Percentiles rank a stretch among this genome's conserved stretches.
These are phyloP conservation scores for Protostelium mycophagum DNA, from an alignment of 78 protist species.

Conservation along the genomic window DNA sequence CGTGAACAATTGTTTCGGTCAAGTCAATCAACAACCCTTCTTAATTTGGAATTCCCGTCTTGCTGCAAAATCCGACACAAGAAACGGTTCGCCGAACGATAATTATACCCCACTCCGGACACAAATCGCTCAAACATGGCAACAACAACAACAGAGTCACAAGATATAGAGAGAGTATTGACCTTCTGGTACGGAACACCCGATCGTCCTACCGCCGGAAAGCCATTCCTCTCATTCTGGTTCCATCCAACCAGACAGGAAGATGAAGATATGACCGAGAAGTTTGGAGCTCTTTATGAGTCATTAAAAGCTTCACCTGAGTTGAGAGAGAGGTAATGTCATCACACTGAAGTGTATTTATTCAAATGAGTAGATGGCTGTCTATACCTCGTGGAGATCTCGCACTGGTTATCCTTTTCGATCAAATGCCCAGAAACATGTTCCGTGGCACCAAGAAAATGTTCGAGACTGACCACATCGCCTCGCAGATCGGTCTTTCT, in stretches of 20 bases:
- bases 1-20: too few relatives aligned
- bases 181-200: too few relatives aligned
- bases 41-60: too few relatives aligned
- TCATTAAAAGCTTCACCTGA: background rate
- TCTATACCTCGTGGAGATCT: background rate
- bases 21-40: too few relatives aligned
- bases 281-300: background rate
- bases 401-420: slow-evolving; percentile 13
- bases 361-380: background rate
- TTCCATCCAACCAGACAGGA: background rate
- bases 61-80: too few relatives aligned
- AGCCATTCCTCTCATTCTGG: too few relatives aligned
- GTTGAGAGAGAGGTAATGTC: background rate
- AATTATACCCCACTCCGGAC: too few relatives aligned
- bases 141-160: too few relatives aligned
- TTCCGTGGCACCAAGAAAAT: slow-evolving; percentile 9
- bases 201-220: too few relatives aligned
- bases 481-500: background rate
- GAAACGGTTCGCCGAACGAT: too few relatives aligned
- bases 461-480: slow-evolving; percentile 3
- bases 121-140: too few relatives aligned
- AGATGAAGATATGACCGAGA: background rate
- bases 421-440: slow-evolving; percentile 21
- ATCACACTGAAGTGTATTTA: background rate
- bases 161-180: too few relatives aligned